Percentiles rank a stretch among this genome's conserved stretches.
These are phyloP conservation scores for Novymonas esmeraldas DNA, from an alignment of 208 protist genomes.

Conservation along the genomic window DNA sequence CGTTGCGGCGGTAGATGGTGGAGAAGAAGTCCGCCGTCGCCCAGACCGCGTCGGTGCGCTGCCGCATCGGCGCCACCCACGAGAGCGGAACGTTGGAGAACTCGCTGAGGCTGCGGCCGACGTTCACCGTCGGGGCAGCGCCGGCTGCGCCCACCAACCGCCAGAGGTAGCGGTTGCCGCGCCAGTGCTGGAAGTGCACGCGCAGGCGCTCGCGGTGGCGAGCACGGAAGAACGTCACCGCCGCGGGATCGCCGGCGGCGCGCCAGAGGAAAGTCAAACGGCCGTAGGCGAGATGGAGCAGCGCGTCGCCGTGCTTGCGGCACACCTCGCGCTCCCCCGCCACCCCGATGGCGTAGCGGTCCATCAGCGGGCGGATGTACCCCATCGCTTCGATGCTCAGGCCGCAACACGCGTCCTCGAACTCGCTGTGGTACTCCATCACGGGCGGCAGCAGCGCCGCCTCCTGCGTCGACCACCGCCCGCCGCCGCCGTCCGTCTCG, in stretches of 20 bases:
- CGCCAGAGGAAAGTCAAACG: not conserved
- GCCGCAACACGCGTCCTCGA: slow-evolving; percentile 29
- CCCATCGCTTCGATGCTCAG: slow-evolving; percentile 34
- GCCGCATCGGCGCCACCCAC: slow-evolving; percentile 21
- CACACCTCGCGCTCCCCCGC: not conserved
- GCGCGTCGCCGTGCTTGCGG: slow-evolving; percentile 3
- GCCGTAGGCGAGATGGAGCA: slow-evolving; percentile 18
- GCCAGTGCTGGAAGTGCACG: slow-evolving; percentile 32
- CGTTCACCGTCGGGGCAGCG: not conserved
- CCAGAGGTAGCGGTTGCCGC: slow-evolving; percentile 5
- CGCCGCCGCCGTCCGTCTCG: not conserved
- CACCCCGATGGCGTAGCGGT: slow-evolving; percentile 34
- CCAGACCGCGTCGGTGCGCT: slow-evolving; percentile 52
- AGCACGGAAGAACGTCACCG: not conserved
- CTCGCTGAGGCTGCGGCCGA: slow-evolving; percentile 57
- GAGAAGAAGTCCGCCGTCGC: slow-evolving; percentile 55
- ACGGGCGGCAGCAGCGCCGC: slow-evolving; percentile 17
- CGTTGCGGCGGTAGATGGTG: slow-evolving; percentile 33
- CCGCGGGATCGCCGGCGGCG: not conserved
- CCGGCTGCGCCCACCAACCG: not conserved
- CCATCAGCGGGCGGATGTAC: slow-evolving; percentile 43
- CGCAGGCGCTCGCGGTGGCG: slow-evolving; percentile 3
- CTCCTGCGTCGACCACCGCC: not conserved
- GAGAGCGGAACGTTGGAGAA: slow-evolving; percentile 31
- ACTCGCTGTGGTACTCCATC: slow-evolving; percentile 36